phyloP scores from a whole-genome alignment of 352 stramenopile species.

The Globisporangium cederbergense region DNA sequence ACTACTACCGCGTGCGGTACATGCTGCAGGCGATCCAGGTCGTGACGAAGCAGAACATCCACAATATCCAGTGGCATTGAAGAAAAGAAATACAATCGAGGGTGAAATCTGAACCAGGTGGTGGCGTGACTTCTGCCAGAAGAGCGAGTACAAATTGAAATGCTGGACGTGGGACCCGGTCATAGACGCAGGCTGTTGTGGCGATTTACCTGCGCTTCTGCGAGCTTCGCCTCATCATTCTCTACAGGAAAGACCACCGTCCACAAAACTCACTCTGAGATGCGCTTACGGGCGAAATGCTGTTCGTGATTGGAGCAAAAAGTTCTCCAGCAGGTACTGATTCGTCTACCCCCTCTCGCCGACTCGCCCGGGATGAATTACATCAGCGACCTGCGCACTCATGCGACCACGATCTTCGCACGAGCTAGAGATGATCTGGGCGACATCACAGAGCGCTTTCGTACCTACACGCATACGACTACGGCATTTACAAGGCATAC shows the following conservation, averaged over 20 bases:
- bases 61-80: neutral
- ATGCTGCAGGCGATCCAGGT: conserved; percentile 15
- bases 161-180: neutral
- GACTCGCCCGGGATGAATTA: neutral
- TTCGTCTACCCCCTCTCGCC: neutral
- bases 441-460: neutral
- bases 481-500: neutral
- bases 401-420: neutral
- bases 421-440: neutral
- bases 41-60: conserved; percentile 8
- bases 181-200: neutral
- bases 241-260: neutral
- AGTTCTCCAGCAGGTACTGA: neutral
- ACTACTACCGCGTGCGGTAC: conserved; percentile 16
- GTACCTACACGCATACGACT: neutral
- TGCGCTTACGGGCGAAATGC: neutral
- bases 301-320: neutral
- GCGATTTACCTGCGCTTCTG: neutral
- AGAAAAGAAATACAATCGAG: neutral
- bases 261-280: neutral
- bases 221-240: neutral
- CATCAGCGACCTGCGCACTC: neutral
- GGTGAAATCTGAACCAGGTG: neutral
- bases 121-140: neutral
- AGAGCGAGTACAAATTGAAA: neutral